Evolutionary conservation across 208 protist species (phyloP).

Genomic region (Trypanosomatidae sp.): DNA sequence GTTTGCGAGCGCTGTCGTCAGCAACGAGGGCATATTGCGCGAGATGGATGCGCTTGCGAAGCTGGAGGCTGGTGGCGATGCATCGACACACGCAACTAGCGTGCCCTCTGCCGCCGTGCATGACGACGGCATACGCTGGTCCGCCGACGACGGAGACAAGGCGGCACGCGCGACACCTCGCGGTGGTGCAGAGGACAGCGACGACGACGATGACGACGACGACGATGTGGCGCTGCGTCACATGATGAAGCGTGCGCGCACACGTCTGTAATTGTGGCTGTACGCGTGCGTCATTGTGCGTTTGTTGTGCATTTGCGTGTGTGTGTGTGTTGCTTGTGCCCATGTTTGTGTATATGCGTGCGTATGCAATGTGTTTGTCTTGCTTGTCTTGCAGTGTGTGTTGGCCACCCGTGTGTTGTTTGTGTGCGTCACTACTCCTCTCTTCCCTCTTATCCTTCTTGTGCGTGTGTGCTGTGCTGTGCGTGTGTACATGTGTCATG

Average conservation of each 20-base stretch:
- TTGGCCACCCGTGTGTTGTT: neutral
- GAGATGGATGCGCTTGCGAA: conserved; percentile 61
- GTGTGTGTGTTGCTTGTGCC: no score
- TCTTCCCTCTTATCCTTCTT: neutral
- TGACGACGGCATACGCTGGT: conserved; percentile 17
- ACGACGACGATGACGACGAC: conserved; percentile 6
- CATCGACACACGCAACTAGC: conserved; percentile 9
- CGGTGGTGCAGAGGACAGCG: conserved; percentile 7
- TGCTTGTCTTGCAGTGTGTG: no score
- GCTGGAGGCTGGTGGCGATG: conserved; percentile 8
- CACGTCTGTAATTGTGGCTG: conserved; percentile 7
- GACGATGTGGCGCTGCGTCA: conserved; percentile 4
- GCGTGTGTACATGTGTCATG: neutral
- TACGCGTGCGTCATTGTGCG: neutral
- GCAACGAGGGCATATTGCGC: conserved; percentile 52
- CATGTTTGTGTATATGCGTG: no score
- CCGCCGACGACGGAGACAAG: conserved; percentile 5
- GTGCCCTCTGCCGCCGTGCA: neutral
- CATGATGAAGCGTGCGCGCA: conserved; percentile 20
- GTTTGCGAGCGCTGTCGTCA: conserved; percentile 47
- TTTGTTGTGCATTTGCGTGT: neutral
- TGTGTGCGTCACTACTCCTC: neutral
- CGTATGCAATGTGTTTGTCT: no score
- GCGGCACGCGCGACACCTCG: neutral
- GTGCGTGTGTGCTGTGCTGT: no score